phyloP scores from a whole-genome alignment of 495 filamentous ascomycete genomes.

The Xanthoparmelia taractica region DNA sequence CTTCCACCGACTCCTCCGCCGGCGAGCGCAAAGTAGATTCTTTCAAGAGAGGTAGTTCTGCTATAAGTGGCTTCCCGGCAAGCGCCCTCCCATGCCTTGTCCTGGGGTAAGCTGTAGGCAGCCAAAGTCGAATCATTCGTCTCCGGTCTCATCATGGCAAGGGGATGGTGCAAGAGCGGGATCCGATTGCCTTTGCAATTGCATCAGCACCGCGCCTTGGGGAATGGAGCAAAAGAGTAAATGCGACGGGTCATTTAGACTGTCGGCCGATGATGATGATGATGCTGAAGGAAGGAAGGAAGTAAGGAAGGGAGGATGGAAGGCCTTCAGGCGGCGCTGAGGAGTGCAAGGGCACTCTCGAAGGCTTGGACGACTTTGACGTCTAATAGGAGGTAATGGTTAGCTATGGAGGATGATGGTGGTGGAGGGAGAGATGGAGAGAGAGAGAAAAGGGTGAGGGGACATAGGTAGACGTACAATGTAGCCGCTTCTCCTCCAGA shows the following conservation, averaged over 20 bases:
- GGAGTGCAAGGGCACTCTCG: constrained; percentile 64
- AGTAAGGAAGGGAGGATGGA: neutral
- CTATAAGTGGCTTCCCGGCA: neutral
- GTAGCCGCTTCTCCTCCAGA: constrained; percentile 62
- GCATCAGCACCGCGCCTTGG: too few relatives aligned
- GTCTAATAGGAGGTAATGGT: constrained; percentile 33
- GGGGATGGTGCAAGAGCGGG: too few relatives aligned
- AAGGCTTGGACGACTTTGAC: constrained; percentile 72
- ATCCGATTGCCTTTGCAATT: too few relatives aligned
- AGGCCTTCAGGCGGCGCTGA: constrained; percentile 31
- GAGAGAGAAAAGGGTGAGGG: neutral
- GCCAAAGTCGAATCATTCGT: too few relatives aligned
- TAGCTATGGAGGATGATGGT: neutral
- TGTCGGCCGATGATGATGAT: too few relatives aligned
- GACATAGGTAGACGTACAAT: constrained; percentile 47
- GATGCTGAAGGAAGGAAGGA: too few relatives aligned
- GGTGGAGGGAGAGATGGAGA: neutral
- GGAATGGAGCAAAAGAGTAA: too few relatives aligned
- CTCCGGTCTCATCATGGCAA: too few relatives aligned
- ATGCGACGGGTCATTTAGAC: too few relatives aligned
- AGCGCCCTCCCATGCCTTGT: neutral
- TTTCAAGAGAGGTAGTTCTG: neutral
- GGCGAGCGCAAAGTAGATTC: neutral
- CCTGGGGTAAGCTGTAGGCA: neutral
- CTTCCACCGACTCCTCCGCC: neutral